Base-by-base conservation (phyloP, 2,329 filamentous ascomycete species). In the Exophiala bonariae region DNA sequence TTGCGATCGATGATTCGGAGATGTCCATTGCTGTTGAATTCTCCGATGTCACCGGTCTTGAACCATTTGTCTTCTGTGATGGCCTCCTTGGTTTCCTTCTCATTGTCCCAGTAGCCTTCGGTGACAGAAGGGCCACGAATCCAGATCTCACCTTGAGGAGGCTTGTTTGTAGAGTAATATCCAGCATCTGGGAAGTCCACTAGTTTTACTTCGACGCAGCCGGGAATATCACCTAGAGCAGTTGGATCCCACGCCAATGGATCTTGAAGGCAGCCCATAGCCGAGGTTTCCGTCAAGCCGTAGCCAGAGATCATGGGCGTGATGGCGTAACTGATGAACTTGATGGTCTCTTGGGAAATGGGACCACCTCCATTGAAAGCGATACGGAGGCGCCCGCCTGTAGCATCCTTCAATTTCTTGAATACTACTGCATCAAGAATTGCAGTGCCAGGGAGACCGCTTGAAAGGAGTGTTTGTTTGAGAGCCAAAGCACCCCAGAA, bases 231-330 rank as follows among this genome's bases (percentile, higher is more conserved):
- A 22, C 93, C 93, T 46, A 95, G 81, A 17, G 88, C 80, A 20
- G 78, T 71, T 46, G 87, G 79, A 9, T 87, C 89, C 83, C 87
- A 97, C 57, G 92, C 84, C 57, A 93, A 73, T 1, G 93, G 92
- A 60, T 89, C 88, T 68, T 75, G 70, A 37, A 74, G 57, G 36
- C 66, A 67, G 58, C 73, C 73, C 72, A 76, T 76, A 52, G 87
- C 89, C 55, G 84, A 83, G 2, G 93, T 97, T 72, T 99, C 93
- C 1, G 93, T 99, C 57, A 99, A 75, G 51, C 93, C 93, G 65
- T 99, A 99, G 9, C 93, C 93, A 55, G 79, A 82, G 59, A 99
- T 83, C 92, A 99, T 96, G 22, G 93, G 93, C 17, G 89, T 90
- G 44, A 99, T 83, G 35, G 91, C 87, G 72, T 96, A 81, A 33